Base-by-base conservation (phyloP, 805 yeast genomes). In the Candida anglica region DNA sequence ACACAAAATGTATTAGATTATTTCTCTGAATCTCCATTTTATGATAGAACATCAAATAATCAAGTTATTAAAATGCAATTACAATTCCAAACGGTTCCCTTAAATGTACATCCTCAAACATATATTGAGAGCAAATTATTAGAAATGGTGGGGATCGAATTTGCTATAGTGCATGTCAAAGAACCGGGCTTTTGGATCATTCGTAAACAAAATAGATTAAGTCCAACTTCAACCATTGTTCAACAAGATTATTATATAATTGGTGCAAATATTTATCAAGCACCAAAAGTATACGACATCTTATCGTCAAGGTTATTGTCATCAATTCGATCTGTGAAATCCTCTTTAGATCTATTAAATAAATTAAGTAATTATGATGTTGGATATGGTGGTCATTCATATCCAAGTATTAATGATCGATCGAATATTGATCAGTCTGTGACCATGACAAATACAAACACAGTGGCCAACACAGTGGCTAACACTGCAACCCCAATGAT, bases 161-260 rank as follows among this genome's bases (percentile, higher is more conserved):
- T 86, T 48, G 77, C 86, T 2, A 71, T 93, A 6, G 79, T 79
- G 0, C 66, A 74, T 40, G 77, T 81, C 2, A 66, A 87, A 26
- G 98, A 89, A 46, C 98, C 97, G 0, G 96, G 87, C 48, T 77
- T 87, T 45, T 93, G 98, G 97, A 71, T 91, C 18, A 76, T 91
- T 7, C 70, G 94, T 37, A 88, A 89, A 52, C 97, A 91, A 53
- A 62, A 76, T 29, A 63, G 98, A 19, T 41, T 69, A 4, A 61
- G 71, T 22, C 75, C 79, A 5, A 64, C 65, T 9, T 73, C 69
- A 21, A 72, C 73, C 2, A 58, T 67, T 16, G 68, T 81, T 0
- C 48, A 86, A 8, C 78, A 86, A 19, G 94, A 87, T 43, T 91
- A 85, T 59, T 91, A 86, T 56, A 81, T 91, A 30, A 78, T 88